Base-by-base conservation (phyloP, 2,329 filamentous ascomycete species). In the Stenocarpella maydis region DNA sequence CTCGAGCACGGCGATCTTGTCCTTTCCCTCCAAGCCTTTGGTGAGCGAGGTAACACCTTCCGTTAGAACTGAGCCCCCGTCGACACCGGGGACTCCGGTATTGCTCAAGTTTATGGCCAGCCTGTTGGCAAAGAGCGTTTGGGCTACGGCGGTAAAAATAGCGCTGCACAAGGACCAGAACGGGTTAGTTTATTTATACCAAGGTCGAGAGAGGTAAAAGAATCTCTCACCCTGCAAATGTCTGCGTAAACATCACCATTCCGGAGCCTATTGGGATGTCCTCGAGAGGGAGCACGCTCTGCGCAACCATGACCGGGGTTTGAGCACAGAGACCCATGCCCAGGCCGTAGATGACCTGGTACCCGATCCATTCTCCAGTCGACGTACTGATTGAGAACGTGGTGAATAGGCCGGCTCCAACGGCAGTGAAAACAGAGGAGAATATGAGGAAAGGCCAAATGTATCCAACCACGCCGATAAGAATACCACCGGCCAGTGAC, bases 361-460 rank as follows among this genome's bases (percentile, higher is more conserved):
- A 68, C 26, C 69, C 69, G 12, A 68, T 64, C 69, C 69, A 70
- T 26, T 63, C 6, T 19, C 37, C 49, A 17, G 21, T 19, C 5
- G 53, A 37, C 4, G 21, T 47, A 41, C 60, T 21, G 10, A 65
- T 14, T 1, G 17, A 6, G 24, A 55, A 49, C 3, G 66, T 69
- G 19, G 31, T 61, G 8, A 61, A 19, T 6, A 70, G 24, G 5
- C 70, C 70, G 6, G 19, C 41, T 8, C 63, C 68, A 17, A 70
- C 9, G 21, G 34, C 24, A 26, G 68, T 39, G 14, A 65, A 64
- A 49, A 74, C 70, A 7, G 69, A 69, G 45, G 53, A 71, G 5
- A 77, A 39, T 12, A 81, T 73, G 74, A 81, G 76, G 54, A 77
- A 74, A 7, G 80, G 82, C 10, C 79, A 78, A 68, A 82, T 83